Base-by-base conservation (phyloP, 345 rosid genomes). In the Eucalyptus caleyi region DNA sequence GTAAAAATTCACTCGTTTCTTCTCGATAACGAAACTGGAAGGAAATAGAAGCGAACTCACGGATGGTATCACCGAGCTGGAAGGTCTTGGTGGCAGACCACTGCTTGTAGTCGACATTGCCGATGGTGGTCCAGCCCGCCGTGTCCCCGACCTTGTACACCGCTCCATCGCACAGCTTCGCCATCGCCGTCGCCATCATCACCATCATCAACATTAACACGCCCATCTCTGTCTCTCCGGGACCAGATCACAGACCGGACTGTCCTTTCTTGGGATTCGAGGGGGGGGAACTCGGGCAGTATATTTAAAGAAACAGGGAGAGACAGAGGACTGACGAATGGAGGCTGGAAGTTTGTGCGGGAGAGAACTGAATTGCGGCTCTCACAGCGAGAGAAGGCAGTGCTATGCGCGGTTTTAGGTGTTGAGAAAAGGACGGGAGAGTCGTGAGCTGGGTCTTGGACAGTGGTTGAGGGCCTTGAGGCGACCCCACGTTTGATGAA, bases 71-170 rank as follows among this genome's bases (percentile, higher is more conserved):
- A 53, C 98, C 98, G 72, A 97, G 86, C 77, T 93, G 90, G 94
- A 98, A 98, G 93, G 93, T 93, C 91, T 95, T 97, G 51, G 92
- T 88, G 81, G 98, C 95, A 12, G 98, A 91, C 99, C 99, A 97
- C 60, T 89, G 93, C 94, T 97, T 96, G 95, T 97, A 97, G 88
- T 97, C 94, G 30, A 97, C 86, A 89, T 95, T 96, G 50, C 98
- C 99, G 87, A 95, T 95, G 92, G 97, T 94, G 87, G 99, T 97
- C 99, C 99, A 97, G 56, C 99, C 99, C 56, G 95, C 97, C 47
- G 97, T 89, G 91, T 95, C 98, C 21, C 99, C 98, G 34, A 97
- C 99, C 93, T 95, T 97, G 94, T 97, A 92, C 72, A 94, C 92
- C 2, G 94, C 95, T 62, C 95, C 97, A 86, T 91, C 67, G 87